phyloP scores from a whole-genome alignment of 441 rosid species.

The Rhodomyrtus psidioides region DNA sequence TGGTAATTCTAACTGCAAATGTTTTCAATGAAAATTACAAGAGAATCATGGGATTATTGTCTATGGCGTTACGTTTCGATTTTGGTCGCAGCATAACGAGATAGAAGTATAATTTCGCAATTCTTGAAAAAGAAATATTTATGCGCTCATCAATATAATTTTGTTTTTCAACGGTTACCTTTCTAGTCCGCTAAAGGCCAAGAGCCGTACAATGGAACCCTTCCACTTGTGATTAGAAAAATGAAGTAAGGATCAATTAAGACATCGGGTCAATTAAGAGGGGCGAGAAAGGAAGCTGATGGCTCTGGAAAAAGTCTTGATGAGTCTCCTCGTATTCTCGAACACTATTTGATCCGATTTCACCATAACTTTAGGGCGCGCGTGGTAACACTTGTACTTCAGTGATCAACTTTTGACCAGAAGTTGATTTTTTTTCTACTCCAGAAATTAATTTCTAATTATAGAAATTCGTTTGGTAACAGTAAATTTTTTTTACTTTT shows the following conservation, averaged over 20 bases:
- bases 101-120: background rate
- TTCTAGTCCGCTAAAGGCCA: background rate
- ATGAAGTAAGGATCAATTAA: background rate
- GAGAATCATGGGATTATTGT: background rate
- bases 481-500: no score
- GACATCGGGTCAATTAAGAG: background rate
- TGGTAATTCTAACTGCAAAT: accelerated
- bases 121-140: background rate
- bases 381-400: no score
- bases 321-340: no score
- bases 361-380: background rate
- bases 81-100: background rate
- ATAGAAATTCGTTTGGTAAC: no score
- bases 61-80: background rate
- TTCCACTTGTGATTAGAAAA: background rate
- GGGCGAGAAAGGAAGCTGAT: background rate
- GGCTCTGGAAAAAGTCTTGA: background rate
- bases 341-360: background rate
- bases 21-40: background rate
- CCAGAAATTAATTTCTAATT: no score
- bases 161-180: background rate
- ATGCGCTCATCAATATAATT: no score
- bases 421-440: no score
- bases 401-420: no score
- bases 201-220: background rate